Percentiles rank a stretch among this genome's conserved stretches.
phyloP scores from a whole-genome alignment of 106 monocot species.

The Platanthera zijinensis region DNA sequence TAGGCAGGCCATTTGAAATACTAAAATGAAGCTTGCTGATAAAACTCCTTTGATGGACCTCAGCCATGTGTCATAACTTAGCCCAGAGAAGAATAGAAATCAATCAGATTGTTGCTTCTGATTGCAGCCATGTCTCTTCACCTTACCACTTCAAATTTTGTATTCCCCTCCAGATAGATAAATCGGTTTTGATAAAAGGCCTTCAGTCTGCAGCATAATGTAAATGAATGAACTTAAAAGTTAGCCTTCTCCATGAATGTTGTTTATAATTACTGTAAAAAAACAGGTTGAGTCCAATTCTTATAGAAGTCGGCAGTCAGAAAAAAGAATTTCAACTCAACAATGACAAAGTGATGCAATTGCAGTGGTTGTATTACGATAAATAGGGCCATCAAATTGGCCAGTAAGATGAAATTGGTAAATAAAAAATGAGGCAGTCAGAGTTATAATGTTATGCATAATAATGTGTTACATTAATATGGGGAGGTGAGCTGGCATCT shows the following conservation, averaged over 20 bases:
- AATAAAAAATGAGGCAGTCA: too few relatives aligned
- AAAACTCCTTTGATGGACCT: constrained; percentile 32
- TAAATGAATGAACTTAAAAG: not conserved
- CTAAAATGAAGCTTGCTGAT: constrained; percentile 59
- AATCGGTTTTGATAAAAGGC: not conserved
- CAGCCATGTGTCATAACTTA: constrained; percentile 1
- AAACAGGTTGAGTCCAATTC: not conserved
- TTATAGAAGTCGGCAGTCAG: too few relatives aligned
- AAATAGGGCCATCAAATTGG: too few relatives aligned
- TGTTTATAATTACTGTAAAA: not conserved
- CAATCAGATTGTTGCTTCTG: not conserved
- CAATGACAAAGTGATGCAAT: too few relatives aligned
- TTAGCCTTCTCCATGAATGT: not conserved
- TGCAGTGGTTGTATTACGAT: too few relatives aligned
- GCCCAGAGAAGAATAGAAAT: not conserved
- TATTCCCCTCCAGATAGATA: not conserved
- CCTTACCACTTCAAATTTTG: not conserved
- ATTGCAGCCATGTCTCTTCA: not conserved
- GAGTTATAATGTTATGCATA: too few relatives aligned
- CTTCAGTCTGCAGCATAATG: constrained; percentile 1
- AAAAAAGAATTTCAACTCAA: too few relatives aligned
- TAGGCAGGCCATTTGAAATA: constrained; percentile 63
- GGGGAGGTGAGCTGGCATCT: too few relatives aligned
- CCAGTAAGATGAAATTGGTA: too few relatives aligned
- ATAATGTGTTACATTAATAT: too few relatives aligned